Evolutionary conservation across 495 filamentous ascomycete genomes (phyloP), one percentile per base, ranked within the genome.

Genomic region (Tetracladium marchalianum): DNA sequence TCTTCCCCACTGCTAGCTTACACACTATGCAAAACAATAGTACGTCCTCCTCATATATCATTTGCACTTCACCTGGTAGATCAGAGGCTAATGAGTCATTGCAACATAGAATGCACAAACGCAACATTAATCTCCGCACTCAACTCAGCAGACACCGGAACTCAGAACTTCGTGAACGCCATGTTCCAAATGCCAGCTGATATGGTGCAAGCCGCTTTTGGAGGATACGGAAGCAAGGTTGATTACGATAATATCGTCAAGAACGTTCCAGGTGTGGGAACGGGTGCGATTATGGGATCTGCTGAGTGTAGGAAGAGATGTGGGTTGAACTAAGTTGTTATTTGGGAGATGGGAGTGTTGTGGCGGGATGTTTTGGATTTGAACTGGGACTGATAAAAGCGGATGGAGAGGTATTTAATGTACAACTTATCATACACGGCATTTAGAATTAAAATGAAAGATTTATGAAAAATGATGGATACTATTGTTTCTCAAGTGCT

Each of bases 21-120:
- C 70, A 74, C 51, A 65, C 67, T 31, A 72, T 73, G 66, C 61
- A 67, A 51, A 74, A 76, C 50, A 67, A 64, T 16, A 65, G 71
- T 58, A 33, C 4, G 49, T 12, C 17, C 13, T 40, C 33, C 11
- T 35, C n/a, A 13, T 12, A 31, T 33, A 5, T 38, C 13, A 11
- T 4, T 3, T 15, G 15, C 31, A 13, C 9, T 31, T 18, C 4
- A 13, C n/a, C n/a, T n/a, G n/a, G n/a, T n/a, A n/a, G n/a, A n/a
- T n/a, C n/a, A n/a, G n/a, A n/a, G n/a, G n/a, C n/a, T n/a, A n/a
- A n/a, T n/a, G n/a, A n/a, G n/a, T n/a, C n/a, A n/a, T n/a, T 50
- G 19, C 22, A 19, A 9, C 16, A 2, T 6, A 63, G 62, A 58
- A 37, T 67, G 64, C 48, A 55, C 54, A 10, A 60, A 66, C 45